Percentiles rank a stretch among this genome's conserved stretches.
Evolutionary conservation across 2,329 filamentous ascomycete genomes (phyloP).

Genomic region (Cordyceps tenuipes): DNA sequence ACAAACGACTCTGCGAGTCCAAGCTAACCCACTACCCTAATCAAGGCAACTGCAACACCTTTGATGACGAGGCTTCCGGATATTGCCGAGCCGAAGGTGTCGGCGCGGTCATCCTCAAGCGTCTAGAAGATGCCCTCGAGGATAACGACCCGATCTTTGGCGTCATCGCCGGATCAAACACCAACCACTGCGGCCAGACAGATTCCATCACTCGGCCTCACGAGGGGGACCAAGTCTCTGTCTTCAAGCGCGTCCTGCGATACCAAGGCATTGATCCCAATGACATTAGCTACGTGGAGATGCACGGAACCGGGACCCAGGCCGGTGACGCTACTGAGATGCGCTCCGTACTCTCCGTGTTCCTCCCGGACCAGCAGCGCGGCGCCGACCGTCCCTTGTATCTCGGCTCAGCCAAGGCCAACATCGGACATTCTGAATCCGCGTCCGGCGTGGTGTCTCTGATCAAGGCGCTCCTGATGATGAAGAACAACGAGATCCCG

Average conservation of each 20-base stretch:
- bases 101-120: constrained; percentile 68
- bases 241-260: constrained; percentile 63
- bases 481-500: constrained; percentile 54
- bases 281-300: constrained; percentile 76
- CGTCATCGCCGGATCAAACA: constrained; percentile 64
- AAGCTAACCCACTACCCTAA: neutral
- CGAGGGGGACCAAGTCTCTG: constrained; percentile 61
- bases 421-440: constrained; percentile 55
- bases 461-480: constrained; percentile 57
- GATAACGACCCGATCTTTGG: constrained; percentile 73
- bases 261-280: constrained; percentile 67
- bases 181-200: constrained; percentile 75
- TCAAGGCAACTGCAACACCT: constrained; percentile 47
- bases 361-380: constrained; percentile 39
- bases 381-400: constrained; percentile 43
- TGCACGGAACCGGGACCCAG: constrained; percentile 85
- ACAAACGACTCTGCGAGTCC: neutral
- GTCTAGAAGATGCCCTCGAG: constrained; percentile 66
- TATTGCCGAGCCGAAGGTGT: constrained; percentile 76
- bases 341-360: constrained; percentile 58
- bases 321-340: constrained; percentile 78
- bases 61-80: constrained; percentile 71
- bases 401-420: constrained; percentile 56
- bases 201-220: constrained; percentile 81
- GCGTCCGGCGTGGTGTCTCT: constrained; percentile 55